Conservation (phyloP, 2,329 filamentous ascomycete species). For the Gnomoniopsis smithogilvyi region DNA sequence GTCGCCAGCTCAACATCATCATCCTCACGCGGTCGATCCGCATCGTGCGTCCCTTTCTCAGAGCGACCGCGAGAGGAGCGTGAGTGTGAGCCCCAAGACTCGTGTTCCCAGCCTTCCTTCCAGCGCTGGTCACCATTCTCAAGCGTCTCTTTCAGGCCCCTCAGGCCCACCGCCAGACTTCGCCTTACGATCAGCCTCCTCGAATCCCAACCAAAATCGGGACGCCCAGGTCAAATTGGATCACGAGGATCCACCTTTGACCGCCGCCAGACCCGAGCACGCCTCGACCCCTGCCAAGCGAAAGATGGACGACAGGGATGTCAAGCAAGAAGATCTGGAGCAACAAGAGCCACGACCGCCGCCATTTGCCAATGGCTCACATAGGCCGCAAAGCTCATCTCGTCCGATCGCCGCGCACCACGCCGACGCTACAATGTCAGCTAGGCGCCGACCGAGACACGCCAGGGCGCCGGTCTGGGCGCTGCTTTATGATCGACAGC, state of each 20-base stretch:
- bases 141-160: conserved; percentile 19
- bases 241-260: conserved; percentile 22
- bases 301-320: conserved; percentile 45
- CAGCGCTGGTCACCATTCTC: conserved; percentile 33
- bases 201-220: conserved; percentile 18
- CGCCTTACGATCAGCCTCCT: conserved; percentile 20
- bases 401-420: conserved; percentile 21
- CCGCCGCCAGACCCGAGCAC: conserved; percentile 23
- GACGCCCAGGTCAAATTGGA: conserved; percentile 24
- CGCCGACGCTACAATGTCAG: conserved; percentile 31
- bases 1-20: conserved; percentile 19
- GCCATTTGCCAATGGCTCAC: conserved; percentile 44
- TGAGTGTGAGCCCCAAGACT: conserved; percentile 79
- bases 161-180: conserved; percentile 10
- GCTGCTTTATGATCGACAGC: conserved; percentile 34
- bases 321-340: conserved; percentile 50
- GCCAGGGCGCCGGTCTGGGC: conserved; percentile 47
- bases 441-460: conserved; percentile 37
- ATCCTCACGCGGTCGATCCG: conserved; percentile 29
- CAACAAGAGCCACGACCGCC: conserved; percentile 45
- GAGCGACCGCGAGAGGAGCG: conserved; percentile 64
- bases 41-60: conserved; percentile 50
- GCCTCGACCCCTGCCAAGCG: conserved; percentile 42
- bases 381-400: conserved; percentile 15
- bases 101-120: conserved; percentile 51